Evolutionary conservation across 1,284 basidiomycete species (phyloP).

Genomic region (Cryptococcus sp.): DNA sequence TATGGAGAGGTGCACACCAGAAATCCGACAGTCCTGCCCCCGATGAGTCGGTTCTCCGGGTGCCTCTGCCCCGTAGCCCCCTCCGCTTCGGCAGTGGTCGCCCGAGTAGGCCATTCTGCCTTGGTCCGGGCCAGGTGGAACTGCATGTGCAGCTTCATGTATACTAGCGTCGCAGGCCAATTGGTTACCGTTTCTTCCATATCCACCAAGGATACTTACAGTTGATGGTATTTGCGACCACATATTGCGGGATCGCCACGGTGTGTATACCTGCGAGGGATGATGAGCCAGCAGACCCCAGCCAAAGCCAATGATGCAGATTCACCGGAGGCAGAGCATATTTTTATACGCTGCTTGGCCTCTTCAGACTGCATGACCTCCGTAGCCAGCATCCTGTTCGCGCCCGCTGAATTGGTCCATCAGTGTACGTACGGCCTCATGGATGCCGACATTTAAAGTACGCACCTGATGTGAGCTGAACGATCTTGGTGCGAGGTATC

Average conservation of each 20-base stretch:
- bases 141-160: constrained; percentile 33
- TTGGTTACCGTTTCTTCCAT: not conserved
- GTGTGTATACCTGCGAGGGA: constrained; percentile 33
- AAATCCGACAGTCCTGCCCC: constrained; percentile 24
- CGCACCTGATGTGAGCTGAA: constrained; percentile 38
- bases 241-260: constrained; percentile 37
- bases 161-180: constrained; percentile 14
- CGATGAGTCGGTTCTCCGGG: constrained; percentile 12
- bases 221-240: constrained; percentile 30
- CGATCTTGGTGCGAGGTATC: constrained; percentile 18
- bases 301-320: not conserved
- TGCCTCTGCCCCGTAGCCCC: constrained; percentile 7
- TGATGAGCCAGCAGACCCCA: constrained; percentile 5
- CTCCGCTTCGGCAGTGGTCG: constrained; percentile 1
- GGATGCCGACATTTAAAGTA: too few species aligned
- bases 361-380: constrained; percentile 20
- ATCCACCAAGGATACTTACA: constrained; percentile 10
- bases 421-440: too few species aligned
- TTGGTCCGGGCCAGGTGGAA: constrained; percentile 21
- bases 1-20: constrained; percentile 14
- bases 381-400: constrained; percentile 25
- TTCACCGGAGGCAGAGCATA: constrained; percentile 31
- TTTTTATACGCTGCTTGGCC: constrained; percentile 27
- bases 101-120: constrained; percentile 13
- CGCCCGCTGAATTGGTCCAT: constrained; percentile 26